Percentiles rank a stretch among this genome's conserved stretches.
Evolutionary conservation across 75 land plant genomes (phyloP).

Genomic region (Sequoiadendron giganteum): DNA sequence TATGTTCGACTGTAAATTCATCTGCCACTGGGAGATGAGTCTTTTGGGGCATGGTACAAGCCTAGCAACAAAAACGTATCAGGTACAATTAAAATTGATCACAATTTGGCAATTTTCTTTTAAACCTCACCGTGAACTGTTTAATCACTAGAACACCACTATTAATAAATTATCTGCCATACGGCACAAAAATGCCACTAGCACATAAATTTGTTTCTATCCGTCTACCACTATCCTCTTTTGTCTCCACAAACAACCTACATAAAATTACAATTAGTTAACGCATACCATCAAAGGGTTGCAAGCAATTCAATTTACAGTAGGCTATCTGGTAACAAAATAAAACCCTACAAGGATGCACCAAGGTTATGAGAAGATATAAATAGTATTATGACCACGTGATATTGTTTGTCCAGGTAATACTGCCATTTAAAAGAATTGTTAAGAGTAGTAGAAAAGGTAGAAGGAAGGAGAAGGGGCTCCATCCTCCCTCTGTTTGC

Average conservation of each 20-base stretch:
- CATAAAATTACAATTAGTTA: neutral
- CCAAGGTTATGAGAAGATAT: neutral
- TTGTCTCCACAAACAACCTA: neutral
- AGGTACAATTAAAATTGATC: neutral
- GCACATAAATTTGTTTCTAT: neutral
- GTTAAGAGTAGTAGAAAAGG: too few species aligned
- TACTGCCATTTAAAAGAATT: neutral
- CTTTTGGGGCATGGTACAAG: neutral
- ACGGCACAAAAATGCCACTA: neutral
- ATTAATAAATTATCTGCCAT: neutral
- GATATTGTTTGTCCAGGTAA: too few species aligned
- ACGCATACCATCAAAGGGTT: neutral
- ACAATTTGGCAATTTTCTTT: neutral
- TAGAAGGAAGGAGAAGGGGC: neutral
- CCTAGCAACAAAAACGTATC: neutral
- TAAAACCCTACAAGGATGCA: neutral
- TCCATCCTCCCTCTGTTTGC: neutral
- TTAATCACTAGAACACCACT: neutral
- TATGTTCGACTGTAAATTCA: neutral
- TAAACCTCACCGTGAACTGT: neutral
- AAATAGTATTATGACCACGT: too few species aligned
- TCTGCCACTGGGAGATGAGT: neutral
- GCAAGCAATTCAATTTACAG: neutral
- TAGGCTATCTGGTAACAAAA: neutral
- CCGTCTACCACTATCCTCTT: neutral